phyloP scores from a whole-genome alignment of 441 rosid genomes.

The Mallotus japonicus region DNA sequence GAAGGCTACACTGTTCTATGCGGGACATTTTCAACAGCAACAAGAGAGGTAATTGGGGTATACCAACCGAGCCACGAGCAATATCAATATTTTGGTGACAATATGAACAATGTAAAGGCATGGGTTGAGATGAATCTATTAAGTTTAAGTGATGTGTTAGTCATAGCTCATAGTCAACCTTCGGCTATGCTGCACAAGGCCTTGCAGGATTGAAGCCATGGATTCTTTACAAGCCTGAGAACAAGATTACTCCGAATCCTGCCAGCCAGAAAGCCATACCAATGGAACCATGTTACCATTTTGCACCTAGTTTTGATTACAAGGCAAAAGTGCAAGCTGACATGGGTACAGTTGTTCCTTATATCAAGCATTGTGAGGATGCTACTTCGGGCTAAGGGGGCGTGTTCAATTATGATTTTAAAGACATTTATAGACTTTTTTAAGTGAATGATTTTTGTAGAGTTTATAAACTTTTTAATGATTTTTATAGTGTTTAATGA shows the following conservation, averaged over 20 bases:
- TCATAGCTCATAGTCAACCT: slow-evolving; percentile 64
- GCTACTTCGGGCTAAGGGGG: too few species aligned
- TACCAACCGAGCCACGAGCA: slow-evolving; percentile 68
- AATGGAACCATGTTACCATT: slow-evolving; percentile 65
- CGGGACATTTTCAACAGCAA: slow-evolving; percentile 45
- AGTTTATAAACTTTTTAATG: too few species aligned
- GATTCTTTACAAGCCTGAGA: slow-evolving; percentile 57
- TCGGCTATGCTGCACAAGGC: slow-evolving; percentile 72
- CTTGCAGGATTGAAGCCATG: slow-evolving; percentile 67
- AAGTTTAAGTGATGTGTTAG: slow-evolving; percentile 51
- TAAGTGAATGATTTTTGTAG: too few species aligned
- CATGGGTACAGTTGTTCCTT: slow-evolving; percentile 42
- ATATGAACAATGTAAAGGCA: slow-evolving; percentile 55
- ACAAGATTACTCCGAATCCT: slow-evolving; percentile 37
- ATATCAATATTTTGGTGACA: slow-evolving; percentile 47
- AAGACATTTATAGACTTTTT: too few species aligned
- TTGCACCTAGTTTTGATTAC: slow-evolving; percentile 47
- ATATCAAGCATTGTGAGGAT: too few species aligned
- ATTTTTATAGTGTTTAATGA: too few species aligned
- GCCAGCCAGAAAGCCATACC: slow-evolving; percentile 53
- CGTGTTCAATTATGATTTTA: too few species aligned
- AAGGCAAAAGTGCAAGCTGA: slow-evolving; percentile 37
- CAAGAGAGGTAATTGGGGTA: slow-evolving; percentile 51
- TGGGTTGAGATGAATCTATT: slow-evolving; percentile 65
- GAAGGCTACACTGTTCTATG: slow-evolving; percentile 49